These are phyloP conservation scores for Strigomonas oncopelti DNA, from an alignment of 208 protist genomes.

Conservation along the genomic window DNA sequence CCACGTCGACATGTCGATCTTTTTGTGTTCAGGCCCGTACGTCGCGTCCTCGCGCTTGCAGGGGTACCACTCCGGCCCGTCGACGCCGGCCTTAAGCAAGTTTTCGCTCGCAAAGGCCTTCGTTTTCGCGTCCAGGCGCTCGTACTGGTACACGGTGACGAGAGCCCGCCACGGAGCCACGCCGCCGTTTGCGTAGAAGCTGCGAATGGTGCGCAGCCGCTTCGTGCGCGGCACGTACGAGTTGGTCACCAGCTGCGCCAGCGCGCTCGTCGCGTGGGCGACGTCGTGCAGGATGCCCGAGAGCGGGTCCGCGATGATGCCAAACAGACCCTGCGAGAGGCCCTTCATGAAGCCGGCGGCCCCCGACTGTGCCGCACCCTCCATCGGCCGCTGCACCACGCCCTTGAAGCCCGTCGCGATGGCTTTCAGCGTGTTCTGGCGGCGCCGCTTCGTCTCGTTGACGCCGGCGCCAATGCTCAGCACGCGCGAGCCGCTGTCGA, in stretches of 20 bases:
- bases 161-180: constrained; percentile 62
- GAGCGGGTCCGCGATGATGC: constrained; percentile 80
- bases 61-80: constrained; percentile 73
- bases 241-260: constrained; percentile 63
- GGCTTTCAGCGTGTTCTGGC: constrained; percentile 54
- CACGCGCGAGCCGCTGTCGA: constrained; percentile 67
- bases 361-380: constrained; percentile 78
- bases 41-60: constrained; percentile 37
- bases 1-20: constrained; percentile 38
- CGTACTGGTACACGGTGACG: constrained; percentile 69
- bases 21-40: constrained; percentile 21
- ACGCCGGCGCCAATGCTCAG: constrained; percentile 54
- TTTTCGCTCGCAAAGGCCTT: constrained; percentile 10
- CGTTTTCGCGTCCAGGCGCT: constrained; percentile 31
- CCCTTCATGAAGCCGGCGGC: constrained; percentile 75
- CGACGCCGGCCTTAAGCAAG: constrained; percentile 39
- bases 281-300: constrained; percentile 83
- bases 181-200: constrained; percentile 74
- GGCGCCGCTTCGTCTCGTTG: constrained; percentile 44
- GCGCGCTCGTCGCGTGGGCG: constrained; percentile 50
- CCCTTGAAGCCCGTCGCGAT: constrained; percentile 71
- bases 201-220: constrained; percentile 57
- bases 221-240: constrained; percentile 64
- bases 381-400: constrained; percentile 77
- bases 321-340: constrained; percentile 80